Percentiles rank a stretch among this genome's conserved stretches.
Conservation (phyloP, 1,139 yeast genomes). For the Lodderomyces theae region DNA sequence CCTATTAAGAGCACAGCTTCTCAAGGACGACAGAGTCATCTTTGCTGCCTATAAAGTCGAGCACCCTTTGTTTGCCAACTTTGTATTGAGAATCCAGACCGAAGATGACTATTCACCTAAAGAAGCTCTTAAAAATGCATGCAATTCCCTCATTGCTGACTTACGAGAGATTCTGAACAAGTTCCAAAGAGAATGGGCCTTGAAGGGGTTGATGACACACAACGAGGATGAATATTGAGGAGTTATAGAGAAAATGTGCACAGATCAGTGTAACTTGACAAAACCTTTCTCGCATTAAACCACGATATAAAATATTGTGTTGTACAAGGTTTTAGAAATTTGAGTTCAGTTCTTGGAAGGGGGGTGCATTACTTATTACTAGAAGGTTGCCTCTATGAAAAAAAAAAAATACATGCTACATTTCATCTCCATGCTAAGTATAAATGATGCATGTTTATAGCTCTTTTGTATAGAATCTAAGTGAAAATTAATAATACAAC, state of each 20-base stretch:
- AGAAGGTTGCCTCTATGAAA: constrained; percentile 1
- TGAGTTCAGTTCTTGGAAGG: not conserved
- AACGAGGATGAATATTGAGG: constrained; percentile 13
- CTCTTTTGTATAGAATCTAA: constrained; percentile 1
- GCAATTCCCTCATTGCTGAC: constrained; percentile 77
- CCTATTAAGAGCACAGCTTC: constrained; percentile 77
- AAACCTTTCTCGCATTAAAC: not conserved
- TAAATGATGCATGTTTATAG: constrained; percentile 1
- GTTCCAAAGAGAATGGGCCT: constrained; percentile 89
- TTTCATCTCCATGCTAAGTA: no score
- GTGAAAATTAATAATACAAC: constrained; percentile 1
- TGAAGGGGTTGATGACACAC: constrained; percentile 59
- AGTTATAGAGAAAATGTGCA: no score
- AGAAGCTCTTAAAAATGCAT: constrained; percentile 87
- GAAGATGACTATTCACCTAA: constrained; percentile 92
- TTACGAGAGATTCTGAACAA: constrained; percentile 70
- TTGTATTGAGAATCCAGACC: constrained; percentile 89
- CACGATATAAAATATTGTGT: not conserved
- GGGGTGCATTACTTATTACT: constrained; percentile 1
- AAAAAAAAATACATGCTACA: no score
- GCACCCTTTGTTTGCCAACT: constrained; percentile 95
- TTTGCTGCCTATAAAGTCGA: constrained; percentile 97
- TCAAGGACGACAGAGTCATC: constrained; percentile 80
- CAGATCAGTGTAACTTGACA: no score
- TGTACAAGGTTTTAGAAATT: not conserved